Base-by-base conservation (phyloP, 176 grass and related monocot genomes). In the Neostapfia colusana region DNA sequence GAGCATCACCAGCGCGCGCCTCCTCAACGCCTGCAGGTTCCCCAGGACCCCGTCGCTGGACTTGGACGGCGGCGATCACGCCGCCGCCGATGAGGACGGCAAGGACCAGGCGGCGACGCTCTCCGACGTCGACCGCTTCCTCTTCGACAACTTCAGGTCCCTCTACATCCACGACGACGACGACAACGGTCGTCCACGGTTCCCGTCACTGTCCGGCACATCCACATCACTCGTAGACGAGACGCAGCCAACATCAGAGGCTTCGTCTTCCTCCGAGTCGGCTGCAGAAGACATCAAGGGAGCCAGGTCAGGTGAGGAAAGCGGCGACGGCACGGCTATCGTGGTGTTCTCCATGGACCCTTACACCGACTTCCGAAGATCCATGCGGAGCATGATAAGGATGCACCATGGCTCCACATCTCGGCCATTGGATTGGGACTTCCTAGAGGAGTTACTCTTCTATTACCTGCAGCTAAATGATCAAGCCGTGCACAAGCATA, bases 391-490 rank as follows among this genome's bases (percentile, higher is more conserved):
- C 21, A 92, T 92, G 84, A 79, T 98, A 34, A 69, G 80, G 67
- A 61, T 77, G 41, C 89, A 86, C 65, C 87, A 88, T 26, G 76
- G 48, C 0, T 53, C 58, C 13, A 7, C 35, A 2, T 71, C 54
- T 16, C 72, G 51, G 79, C 61, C 82, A 6, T 57, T 92, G 87
- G 95, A 98, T 64, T 98, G 95, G 95, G 87, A 98, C 68, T 98
- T 94, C 73, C 73, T 98, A 66, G 87, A 88, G 73, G 95, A 90
- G 45, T 72, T 94, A 1, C 89, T 98, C 53, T 81, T 94, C 8
- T 88, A 82, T 63, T 98, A 94, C 72, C 69, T 94, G 54, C 82
- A 92, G 45, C 85, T 98, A n/a, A 98, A 98, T 24, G 89, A 98
- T 59, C 80, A 69, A 69, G 76, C 36, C 12, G 84, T 92, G 68